Evolutionary conservation across 169 alveolate species (phyloP).

Genomic region (Eimeria praecox): DNA sequence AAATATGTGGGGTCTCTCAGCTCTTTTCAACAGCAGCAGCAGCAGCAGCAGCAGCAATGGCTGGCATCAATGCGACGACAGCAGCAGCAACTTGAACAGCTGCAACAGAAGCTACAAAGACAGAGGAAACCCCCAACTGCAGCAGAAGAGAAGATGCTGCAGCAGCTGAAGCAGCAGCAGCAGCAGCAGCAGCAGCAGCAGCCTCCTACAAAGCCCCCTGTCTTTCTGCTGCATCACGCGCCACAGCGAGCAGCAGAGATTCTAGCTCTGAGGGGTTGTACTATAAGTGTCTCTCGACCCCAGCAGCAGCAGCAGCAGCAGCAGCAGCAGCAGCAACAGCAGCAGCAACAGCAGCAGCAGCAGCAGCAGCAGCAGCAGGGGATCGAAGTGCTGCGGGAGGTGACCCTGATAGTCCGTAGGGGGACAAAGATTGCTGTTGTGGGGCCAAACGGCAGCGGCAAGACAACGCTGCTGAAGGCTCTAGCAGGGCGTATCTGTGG

Average conservation of each 20-base stretch:
- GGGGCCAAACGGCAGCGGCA: constrained; percentile 84
- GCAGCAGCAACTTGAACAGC: constrained; percentile 61
- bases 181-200: background rate
- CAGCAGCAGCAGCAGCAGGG: constrained; percentile 62
- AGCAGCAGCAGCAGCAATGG: constrained; percentile 65
- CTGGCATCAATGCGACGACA: constrained; percentile 5
- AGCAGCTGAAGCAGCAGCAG: constrained; percentile 43
- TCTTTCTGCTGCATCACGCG: constrained; percentile 41
- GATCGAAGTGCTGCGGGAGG: constrained; percentile 38
- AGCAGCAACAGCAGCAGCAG: constrained; percentile 61
- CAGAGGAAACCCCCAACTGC: constrained; percentile 55
- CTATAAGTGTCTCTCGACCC: background rate
- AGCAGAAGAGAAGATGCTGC: constrained; percentile 68
- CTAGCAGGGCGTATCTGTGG: constrained; percentile 55
- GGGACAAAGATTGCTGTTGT: constrained; percentile 79
- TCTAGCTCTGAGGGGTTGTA: constrained; percentile 42
- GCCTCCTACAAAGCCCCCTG: constrained; percentile 37
- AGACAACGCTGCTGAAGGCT: constrained; percentile 80
- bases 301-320: constrained; percentile 28
- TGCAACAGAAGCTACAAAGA: constrained; percentile 56
- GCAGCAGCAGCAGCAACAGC: constrained; percentile 24
- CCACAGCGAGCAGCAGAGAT: constrained; percentile 43
- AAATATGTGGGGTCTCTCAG: constrained; percentile 7
- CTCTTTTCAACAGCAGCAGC: constrained; percentile 70
- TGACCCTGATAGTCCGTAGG: constrained; percentile 39